Evolutionary conservation across 2,329 filamentous ascomycete genomes (phyloP), one percentile per base, ranked within the genome.

Genomic region (Alternaria postmessia): DNA sequence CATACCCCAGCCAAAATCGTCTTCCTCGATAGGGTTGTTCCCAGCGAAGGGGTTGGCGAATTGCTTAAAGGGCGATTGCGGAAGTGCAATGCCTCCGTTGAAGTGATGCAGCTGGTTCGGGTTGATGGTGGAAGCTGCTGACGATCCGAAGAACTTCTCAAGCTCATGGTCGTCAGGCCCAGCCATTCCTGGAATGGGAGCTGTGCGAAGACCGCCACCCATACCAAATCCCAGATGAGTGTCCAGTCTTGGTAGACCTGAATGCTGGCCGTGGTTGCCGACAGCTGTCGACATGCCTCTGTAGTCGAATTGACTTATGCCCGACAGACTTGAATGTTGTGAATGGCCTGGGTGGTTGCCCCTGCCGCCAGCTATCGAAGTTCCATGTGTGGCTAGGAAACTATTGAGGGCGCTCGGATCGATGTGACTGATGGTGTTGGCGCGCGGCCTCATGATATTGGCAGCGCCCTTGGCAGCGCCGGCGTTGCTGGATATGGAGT

Each of bases 401-500:
- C 90, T 74, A 53, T 70, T 91, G 77, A 96, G 86, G 41, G 89
- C 87, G 54, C 85, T 84, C 58, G 88, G 87, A 76, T 97, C 95
- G 57, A 98, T 88, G 78, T 98, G 94, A 75, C 94, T 95, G 74
- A 99, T 96, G 38, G 95, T 99, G 76, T 98, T 98, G 55, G 95
- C 94, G 71, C 95, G 86, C 22, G 94, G 95, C 66, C 95, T 87
- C 87, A 94, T 94, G 54, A 85, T 83, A 54, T 83, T 80, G 63
- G 85, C 83, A 54, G 82, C 80, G 63, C 80, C 83, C 51, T 81
- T 84, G 44, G 80, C 75, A 51, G 80, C 81, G 48, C 81, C 81
- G 16, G 82, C 81, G 34, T 81, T 82, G 68, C 87, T 88, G 48
- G 90, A 93, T 59, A 96, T 88, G 55, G 95, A 98, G 78, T 94